These are phyloP conservation scores for Tricholoma sp. DNA, from an alignment of 768 basidiomycete species.

Conservation along the genomic window DNA sequence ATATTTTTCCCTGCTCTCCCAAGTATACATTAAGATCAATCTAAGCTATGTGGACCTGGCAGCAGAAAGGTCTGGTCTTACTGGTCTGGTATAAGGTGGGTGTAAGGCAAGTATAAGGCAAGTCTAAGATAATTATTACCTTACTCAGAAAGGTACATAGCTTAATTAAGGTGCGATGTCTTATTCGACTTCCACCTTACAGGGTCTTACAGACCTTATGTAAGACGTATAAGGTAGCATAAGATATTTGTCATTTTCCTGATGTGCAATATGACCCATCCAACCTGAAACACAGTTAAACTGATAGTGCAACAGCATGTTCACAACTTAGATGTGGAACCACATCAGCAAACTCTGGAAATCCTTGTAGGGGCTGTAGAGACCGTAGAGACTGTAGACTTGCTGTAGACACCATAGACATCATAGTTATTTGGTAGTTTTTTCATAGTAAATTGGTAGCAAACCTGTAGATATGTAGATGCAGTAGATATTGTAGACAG, in stretches of 20 bases:
- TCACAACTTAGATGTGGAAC: too few species aligned
- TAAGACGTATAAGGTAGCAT: slow-evolving; percentile 1
- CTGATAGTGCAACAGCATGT: too few species aligned
- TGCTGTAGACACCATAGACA: too few species aligned
- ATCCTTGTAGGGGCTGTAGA: too few species aligned
- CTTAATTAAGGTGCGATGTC: not conserved
- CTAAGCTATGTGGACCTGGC: not conserved
- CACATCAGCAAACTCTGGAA: too few species aligned
- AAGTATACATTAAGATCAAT: not conserved
- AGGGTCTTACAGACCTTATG: not conserved
- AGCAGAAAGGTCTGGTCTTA: not conserved
- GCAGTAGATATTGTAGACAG: too few species aligned
- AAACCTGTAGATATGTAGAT: too few species aligned
- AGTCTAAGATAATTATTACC: not conserved
- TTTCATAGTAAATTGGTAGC: too few species aligned
- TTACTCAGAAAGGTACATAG: slow-evolving; percentile 4
- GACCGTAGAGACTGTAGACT: too few species aligned
- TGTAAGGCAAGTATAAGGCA: not conserved
- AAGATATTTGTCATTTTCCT: slow-evolving; percentile 1
- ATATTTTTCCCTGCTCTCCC: not conserved
- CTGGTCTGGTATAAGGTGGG: not conserved
- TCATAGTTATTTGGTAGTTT: too few species aligned
- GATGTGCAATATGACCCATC: too few species aligned
- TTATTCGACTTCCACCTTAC: not conserved
- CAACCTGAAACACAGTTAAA: too few species aligned